Conservation (phyloP, 225 moss, liverwort and hornwort genomes). For the Lunularia cruciata region DNA sequence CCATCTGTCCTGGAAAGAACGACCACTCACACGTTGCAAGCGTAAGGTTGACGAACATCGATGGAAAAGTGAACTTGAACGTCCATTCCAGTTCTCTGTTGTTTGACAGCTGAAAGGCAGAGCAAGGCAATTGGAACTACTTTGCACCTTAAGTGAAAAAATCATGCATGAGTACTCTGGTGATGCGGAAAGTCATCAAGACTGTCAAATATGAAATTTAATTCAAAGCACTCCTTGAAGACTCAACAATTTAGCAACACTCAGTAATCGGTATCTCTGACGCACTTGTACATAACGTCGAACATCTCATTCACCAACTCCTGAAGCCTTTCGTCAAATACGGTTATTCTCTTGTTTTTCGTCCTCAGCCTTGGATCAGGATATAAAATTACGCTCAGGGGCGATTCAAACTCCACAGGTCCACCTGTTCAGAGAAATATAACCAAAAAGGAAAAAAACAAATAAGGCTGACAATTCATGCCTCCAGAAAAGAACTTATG, state of each 20-base stretch:
- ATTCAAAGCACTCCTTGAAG: no score
- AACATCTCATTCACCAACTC: constrained; percentile 88
- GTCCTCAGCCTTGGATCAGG: constrained; percentile 80
- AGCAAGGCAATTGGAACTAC: no score
- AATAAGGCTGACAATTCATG: neutral
- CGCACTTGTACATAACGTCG: constrained; percentile 90
- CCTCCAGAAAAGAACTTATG: no score
- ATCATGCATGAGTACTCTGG: no score
- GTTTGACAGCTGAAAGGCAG: no score
- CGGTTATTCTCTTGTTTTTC: constrained; percentile 70
- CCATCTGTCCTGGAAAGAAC: constrained; percentile 64
- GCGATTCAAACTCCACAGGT: constrained; percentile 77
- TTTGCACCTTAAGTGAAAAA: no score
- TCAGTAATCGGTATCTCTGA: neutral
- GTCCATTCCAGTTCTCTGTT: no score
- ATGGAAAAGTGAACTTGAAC: neutral
- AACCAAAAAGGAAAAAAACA: neutral
- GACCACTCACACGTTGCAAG: neutral
- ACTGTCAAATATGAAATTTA: neutral
- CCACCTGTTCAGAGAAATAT: constrained; percentile 36
- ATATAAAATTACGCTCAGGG: constrained; percentile 69
- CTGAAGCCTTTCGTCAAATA: constrained; percentile 74
- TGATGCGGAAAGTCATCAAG: neutral
- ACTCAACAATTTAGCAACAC: neutral
- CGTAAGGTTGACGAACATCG: neutral